phyloP scores from a whole-genome alignment of 768 basidiomycete genomes.

The Amanita inopinata region DNA sequence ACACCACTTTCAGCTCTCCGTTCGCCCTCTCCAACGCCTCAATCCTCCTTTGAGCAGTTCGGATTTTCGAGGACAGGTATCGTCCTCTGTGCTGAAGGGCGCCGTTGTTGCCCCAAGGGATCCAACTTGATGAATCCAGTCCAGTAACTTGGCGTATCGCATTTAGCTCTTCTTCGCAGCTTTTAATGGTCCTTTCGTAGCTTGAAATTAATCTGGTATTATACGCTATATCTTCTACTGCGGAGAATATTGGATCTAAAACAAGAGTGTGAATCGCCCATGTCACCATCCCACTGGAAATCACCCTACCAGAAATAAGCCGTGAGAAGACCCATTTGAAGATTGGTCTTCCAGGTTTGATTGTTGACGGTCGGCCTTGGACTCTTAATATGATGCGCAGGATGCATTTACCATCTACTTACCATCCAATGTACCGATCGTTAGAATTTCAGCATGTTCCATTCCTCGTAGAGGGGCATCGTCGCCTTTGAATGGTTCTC shows the following conservation, averaged over 20 bases:
- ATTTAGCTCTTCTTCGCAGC: constrained; percentile 70
- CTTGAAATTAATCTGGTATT: constrained; percentile 58
- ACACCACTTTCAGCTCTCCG: constrained; percentile 46
- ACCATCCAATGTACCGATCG: constrained; percentile 73
- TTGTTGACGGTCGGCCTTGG: constrained; percentile 70
- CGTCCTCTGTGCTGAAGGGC: constrained; percentile 49
- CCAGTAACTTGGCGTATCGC: constrained; percentile 57
- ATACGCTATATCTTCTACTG: constrained; percentile 71
- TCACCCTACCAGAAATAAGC: constrained; percentile 58
- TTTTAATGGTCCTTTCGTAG: constrained; percentile 53
- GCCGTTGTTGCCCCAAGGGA: constrained; percentile 27
- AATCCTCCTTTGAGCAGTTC: constrained; percentile 55
- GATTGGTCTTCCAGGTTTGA: constrained; percentile 87
- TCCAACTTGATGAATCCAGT: constrained; percentile 30
- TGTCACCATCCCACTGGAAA: neutral
- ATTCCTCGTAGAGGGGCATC: constrained; percentile 71
- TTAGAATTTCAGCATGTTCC: constrained; percentile 85
- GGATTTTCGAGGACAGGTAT: constrained; percentile 71
- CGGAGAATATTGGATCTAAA: constrained; percentile 67
- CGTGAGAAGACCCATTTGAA: constrained; percentile 78
- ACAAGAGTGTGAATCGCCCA: constrained; percentile 4
- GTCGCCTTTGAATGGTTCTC: constrained; percentile 89
- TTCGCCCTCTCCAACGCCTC: constrained; percentile 67
- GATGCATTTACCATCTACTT: constrained; percentile 3
- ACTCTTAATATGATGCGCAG: neutral